Evolutionary conservation across 1,139 yeast genomes (phyloP).

Genomic region (Yamadazyma siamensis): DNA sequence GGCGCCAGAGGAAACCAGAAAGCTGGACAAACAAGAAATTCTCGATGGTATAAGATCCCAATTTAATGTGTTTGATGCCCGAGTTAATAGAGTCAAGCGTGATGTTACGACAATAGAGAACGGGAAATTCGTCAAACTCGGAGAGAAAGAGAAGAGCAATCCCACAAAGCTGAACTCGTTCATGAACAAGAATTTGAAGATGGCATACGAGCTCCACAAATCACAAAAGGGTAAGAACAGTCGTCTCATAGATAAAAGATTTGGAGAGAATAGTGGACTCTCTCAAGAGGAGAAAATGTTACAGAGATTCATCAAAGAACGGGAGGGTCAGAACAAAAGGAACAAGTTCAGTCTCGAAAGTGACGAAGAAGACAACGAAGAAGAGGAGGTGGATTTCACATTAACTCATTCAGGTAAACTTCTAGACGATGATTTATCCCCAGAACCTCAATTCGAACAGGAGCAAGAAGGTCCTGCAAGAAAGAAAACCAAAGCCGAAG

Average conservation of each 20-base stretch:
- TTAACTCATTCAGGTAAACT: slow-evolving; percentile 82
- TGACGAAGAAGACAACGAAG: slow-evolving; percentile 62
- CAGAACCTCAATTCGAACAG: too few relatives aligned
- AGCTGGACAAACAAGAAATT: slow-evolving; percentile 59
- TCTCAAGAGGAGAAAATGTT: slow-evolving; percentile 91
- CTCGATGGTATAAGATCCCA: slow-evolving; percentile 67
- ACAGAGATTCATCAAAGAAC: slow-evolving; percentile 88
- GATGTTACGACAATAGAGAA: slow-evolving; percentile 56
- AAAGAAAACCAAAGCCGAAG: slow-evolving; percentile 88
- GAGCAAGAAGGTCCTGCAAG: slow-evolving; percentile 38
- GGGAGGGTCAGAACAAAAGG: slow-evolving; percentile 54
- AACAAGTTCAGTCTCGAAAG: slow-evolving; percentile 61
- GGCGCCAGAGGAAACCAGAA: slow-evolving; percentile 61
- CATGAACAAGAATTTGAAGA: slow-evolving; percentile 71
- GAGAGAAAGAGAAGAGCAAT: slow-evolving; percentile 45
- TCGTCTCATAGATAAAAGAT: slow-evolving; percentile 79
- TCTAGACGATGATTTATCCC: slow-evolving; percentile 34
- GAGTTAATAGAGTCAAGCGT: slow-evolving; percentile 65
- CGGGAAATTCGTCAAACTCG: slow-evolving; percentile 53
- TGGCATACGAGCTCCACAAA: slow-evolving; percentile 65
- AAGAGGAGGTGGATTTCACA: slow-evolving; percentile 29
- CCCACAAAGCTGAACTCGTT: slow-evolving; percentile 57
- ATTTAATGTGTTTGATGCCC: slow-evolving; percentile 87
- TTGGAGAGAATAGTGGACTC: slow-evolving; percentile 77
- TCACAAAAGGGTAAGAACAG: slow-evolving; percentile 68